Percentiles rank a stretch among this genome's conserved stretches.
These are phyloP conservation scores for Iris pallida DNA, from an alignment of 116 monocot species.

Conservation along the genomic window DNA sequence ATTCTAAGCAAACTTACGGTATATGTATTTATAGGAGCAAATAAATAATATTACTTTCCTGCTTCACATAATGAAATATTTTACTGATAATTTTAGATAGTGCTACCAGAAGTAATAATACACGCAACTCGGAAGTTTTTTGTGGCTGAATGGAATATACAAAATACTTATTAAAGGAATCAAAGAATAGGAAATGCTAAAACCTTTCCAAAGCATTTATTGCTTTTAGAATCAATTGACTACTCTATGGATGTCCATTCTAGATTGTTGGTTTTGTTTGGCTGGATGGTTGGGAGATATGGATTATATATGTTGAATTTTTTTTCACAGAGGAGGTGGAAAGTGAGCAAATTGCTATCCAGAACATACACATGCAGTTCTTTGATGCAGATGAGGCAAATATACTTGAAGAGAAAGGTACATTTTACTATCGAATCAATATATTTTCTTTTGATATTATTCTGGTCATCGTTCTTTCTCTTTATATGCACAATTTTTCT, in stretches of 20 bases:
- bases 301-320: not conserved
- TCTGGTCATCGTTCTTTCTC: not conserved
- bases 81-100: too few species aligned
- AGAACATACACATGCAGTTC: conserved; percentile 26
- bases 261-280: not conserved
- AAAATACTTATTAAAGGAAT: too few species aligned
- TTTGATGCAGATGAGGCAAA: conserved; percentile 39
- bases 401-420: conserved; percentile 45
- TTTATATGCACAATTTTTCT: not conserved
- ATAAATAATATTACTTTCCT: too few species aligned
- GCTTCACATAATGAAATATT: too few species aligned
- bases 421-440: not conserved
- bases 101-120: too few species aligned
- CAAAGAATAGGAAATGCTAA: too few species aligned
- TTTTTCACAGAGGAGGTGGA: conserved; percentile 23
- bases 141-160: too few species aligned
- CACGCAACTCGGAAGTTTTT: too few species aligned
- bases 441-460: not conserved
- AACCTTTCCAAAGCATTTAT: not conserved
- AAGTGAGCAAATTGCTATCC: conserved; percentile 24
- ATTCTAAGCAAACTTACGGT: too few species aligned
- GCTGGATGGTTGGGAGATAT: not conserved
- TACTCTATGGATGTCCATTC: not conserved
- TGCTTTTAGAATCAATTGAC: not conserved
- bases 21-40: too few species aligned